Percentiles rank a stretch among this genome's conserved stretches.
Conservation (phyloP, 345 rosid species). For the Eucalyptus sp. region DNA sequence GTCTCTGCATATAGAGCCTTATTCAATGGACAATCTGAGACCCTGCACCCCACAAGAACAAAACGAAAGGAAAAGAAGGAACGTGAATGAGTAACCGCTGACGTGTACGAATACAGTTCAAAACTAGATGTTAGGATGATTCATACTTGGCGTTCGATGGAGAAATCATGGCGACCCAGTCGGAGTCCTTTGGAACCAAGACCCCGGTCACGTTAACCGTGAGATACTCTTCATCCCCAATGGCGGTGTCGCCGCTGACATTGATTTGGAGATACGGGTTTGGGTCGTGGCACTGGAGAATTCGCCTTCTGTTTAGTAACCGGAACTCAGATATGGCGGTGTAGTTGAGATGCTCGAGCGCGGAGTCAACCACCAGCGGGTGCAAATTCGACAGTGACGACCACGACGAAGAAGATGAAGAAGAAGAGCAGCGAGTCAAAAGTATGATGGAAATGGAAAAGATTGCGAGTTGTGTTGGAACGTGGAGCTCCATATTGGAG, state of each 20-base stretch:
- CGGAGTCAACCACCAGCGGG: conserved; percentile 13
- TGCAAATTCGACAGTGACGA: conserved; percentile 9
- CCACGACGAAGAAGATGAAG: neutral
- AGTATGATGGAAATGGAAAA: neutral
- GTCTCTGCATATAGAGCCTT: conserved; percentile 31
- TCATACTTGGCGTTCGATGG: conserved; percentile 39
- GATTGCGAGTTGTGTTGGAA: neutral
- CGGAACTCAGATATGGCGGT: conserved; percentile 45
- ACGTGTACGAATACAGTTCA: neutral
- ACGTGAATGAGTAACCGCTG: neutral
- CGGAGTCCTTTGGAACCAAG: conserved; percentile 8
- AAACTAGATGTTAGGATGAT: neutral
- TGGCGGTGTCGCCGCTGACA: neutral
- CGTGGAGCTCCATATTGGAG: neutral
- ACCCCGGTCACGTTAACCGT: conserved; percentile 38
- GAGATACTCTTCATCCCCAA: conserved; percentile 26
- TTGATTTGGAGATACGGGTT: conserved; percentile 19
- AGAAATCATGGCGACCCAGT: conserved; percentile 72
- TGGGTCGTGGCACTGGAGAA: conserved; percentile 5
- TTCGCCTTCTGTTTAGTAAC: conserved; percentile 30
- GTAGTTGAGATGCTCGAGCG: conserved; percentile 12
- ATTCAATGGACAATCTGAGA: conserved; percentile 13
- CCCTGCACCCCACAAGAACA: conserved; percentile 11
- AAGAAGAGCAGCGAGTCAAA: neutral
- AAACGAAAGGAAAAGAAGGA: neutral